Percentiles rank a stretch among this genome's conserved stretches.
phyloP scores from a whole-genome alignment of 768 basidiomycete genomes.

The Phanerochaete sordida region DNA sequence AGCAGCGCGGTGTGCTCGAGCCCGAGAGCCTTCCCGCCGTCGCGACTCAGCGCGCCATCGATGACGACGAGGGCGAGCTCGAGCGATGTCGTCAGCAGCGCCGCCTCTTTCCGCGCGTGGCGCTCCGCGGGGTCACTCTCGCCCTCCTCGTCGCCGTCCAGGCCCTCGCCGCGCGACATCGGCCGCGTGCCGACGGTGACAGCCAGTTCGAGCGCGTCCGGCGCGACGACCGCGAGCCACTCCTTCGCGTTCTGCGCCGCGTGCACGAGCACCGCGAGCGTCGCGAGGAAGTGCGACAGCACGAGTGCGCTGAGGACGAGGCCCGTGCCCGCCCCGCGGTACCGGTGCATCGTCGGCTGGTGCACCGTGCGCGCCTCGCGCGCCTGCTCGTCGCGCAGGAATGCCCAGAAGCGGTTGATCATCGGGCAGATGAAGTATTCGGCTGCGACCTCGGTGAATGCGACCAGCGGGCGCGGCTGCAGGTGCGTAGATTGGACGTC shows the following conservation, averaged over 20 bases:
- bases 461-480: constrained; percentile 22
- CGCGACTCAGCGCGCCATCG: constrained; percentile 71
- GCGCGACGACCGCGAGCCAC: constrained; percentile 79
- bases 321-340: constrained; percentile 74
- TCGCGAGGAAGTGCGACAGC: constrained; percentile 70
- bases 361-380: constrained; percentile 68
- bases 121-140: constrained; percentile 1
- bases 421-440: constrained; percentile 88
- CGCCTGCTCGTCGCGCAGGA: constrained; percentile 79
- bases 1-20: constrained; percentile 74
- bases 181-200: constrained; percentile 72
- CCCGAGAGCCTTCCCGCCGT: constrained; percentile 70
- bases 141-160: constrained; percentile 26
- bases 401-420: constrained; percentile 93
- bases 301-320: constrained; percentile 78
- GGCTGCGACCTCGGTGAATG: constrained; percentile 73
- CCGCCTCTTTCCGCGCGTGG: constrained; percentile 50
- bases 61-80: constrained; percentile 77
- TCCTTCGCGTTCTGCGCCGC: constrained; percentile 76
- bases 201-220: constrained; percentile 80
- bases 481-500: constrained; percentile 15
- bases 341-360: constrained; percentile 50
- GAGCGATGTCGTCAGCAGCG: constrained; percentile 69
- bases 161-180: constrained; percentile 39
- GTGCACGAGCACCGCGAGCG: constrained; percentile 77